Conservation (phyloP, 2,329 filamentous ascomycete genomes). For the Triangularia verruculosa region DNA sequence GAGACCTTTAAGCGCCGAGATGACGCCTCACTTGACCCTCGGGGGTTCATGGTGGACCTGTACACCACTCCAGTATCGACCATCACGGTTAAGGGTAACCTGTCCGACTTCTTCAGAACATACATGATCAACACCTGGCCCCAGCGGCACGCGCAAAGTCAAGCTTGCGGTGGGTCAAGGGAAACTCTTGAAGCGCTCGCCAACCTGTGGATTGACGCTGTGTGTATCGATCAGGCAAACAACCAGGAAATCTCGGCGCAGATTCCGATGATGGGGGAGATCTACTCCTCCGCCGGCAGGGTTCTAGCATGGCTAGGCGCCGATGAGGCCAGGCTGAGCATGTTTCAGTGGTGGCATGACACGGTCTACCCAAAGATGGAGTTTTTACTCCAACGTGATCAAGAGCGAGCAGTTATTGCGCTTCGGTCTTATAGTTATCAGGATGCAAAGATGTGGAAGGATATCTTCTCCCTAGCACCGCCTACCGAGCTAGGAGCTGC, state of each 20-base stretch:
- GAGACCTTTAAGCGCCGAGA: slow-evolving; percentile 11
- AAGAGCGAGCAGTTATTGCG: neutral
- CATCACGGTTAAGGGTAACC: slow-evolving; percentile 6
- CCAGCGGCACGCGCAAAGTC: neutral
- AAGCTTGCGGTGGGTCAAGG: neutral
- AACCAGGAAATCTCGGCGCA: slow-evolving; percentile 13
- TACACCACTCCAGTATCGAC: slow-evolving; percentile 6
- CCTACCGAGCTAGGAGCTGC: neutral
- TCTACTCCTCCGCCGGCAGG: slow-evolving; percentile 13
- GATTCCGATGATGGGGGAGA: slow-evolving; percentile 20
- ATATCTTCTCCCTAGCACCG: neutral
- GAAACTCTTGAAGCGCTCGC: neutral
- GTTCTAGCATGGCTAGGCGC: slow-evolving; percentile 19
- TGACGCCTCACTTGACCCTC: neutral
- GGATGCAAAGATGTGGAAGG: slow-evolving; percentile 8
- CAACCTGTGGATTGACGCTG: slow-evolving; percentile 17
- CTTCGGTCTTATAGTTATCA: slow-evolving; percentile 7
- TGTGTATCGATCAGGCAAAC: slow-evolving; percentile 19
- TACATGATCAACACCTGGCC: slow-evolving; percentile 6
- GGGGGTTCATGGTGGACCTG: slow-evolving; percentile 6
- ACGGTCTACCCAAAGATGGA: slow-evolving; percentile 4
- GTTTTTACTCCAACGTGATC: neutral
- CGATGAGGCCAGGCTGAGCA: slow-evolving; percentile 6
- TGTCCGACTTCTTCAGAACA: slow-evolving; percentile 13
- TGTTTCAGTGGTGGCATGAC: slow-evolving; percentile 13